A percentile compares a stretch with the other conserved stretches of the same genome.
phyloP scores from a whole-genome alignment of 305 asterid genomes.

The Fraxinus albicans region DNA sequence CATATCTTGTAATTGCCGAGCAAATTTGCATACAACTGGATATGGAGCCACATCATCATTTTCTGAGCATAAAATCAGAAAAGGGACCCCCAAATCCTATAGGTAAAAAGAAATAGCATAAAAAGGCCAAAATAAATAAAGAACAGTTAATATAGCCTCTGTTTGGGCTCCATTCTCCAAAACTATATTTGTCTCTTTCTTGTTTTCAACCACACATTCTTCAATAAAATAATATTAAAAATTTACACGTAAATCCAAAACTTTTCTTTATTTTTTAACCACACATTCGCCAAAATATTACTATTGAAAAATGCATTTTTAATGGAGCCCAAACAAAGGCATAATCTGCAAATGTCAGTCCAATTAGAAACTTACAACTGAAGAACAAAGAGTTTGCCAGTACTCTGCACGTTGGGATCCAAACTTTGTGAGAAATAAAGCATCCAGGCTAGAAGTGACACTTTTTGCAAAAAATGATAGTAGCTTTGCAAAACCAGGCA shows the following conservation, averaged over 20 bases:
- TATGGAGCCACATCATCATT: slow-evolving; percentile 65
- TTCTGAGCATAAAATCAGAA: slow-evolving; percentile 73
- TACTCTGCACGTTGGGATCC: slow-evolving; percentile 71
- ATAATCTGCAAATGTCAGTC: slow-evolving; percentile 11
- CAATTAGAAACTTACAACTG: slow-evolving; percentile 62
- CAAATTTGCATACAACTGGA: slow-evolving; percentile 53
- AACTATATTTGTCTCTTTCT: too few species aligned
- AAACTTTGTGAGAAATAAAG: slow-evolving; percentile 80
- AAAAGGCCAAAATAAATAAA: slow-evolving; percentile 15
- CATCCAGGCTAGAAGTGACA: slow-evolving; percentile 75
- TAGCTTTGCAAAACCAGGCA: slow-evolving; percentile 80
- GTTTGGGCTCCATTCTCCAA: too few species aligned
- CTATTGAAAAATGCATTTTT: too few species aligned
- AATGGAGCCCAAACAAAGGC: too few species aligned
- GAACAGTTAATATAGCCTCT: not conserved
- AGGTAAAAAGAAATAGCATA: slow-evolving; percentile 13
- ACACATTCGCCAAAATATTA: too few species aligned
- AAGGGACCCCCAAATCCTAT: slow-evolving; percentile 77
- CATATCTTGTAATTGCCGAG: slow-evolving; percentile 55
- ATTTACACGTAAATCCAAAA: too few species aligned
- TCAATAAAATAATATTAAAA: too few species aligned
- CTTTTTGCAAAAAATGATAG: slow-evolving; percentile 68
- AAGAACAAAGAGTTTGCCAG: slow-evolving; percentile 78
- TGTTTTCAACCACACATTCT: too few species aligned
- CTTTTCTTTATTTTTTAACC: too few species aligned